Base-by-base conservation (phyloP, 306 rosid genomes). In the Medicago lupulina region DNA sequence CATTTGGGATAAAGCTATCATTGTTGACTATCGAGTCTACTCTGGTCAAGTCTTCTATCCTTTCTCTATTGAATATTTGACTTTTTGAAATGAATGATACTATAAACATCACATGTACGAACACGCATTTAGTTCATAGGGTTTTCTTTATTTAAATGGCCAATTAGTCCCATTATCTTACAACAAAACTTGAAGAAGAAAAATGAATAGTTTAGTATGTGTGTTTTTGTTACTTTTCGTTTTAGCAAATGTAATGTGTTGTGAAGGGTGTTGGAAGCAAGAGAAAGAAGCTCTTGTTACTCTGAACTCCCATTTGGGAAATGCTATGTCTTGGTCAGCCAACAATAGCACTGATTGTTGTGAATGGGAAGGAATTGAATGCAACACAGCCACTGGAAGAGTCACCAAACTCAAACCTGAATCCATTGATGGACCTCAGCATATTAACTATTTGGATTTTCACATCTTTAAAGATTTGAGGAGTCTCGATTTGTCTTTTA, bases 261-360 rank as follows among this genome's bases (percentile, higher is more conserved):
- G 75, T 41, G 69, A 77, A 77, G 75, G 69, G 60, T 77, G 75
- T 68, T 77, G 36, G 81, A 43, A 77, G 51, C 25, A 57, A 31
- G 81, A 76, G 16, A 76, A 60, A 15, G 60, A 76, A 7, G 67
- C 46, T 15, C 80, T 76, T 41, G 4, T 41, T 21, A 4, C 14
- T 14, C 21, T 76, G 0, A 67, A 76, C n/a, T 44, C 47, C 4
- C 60, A 9, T 10, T 8, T 76, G 1, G 14, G 18, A 7, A 4
- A 15, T n/a, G 15, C 44, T 40, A 31, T 31, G 2, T 23, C 59
- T 74, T 60, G 34, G 77, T 3, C 7, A 6, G 8, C n/a, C 0
- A 53, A 6, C 23, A 25, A 49, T 23, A 9, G 9, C 50, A 14
- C 4, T 25, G 17, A 59, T 59, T 59, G 65, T 59, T 59, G 65